Base-by-base conservation (phyloP, 2,329 filamentous ascomycete genomes). In the Alternaria metachromatica region DNA sequence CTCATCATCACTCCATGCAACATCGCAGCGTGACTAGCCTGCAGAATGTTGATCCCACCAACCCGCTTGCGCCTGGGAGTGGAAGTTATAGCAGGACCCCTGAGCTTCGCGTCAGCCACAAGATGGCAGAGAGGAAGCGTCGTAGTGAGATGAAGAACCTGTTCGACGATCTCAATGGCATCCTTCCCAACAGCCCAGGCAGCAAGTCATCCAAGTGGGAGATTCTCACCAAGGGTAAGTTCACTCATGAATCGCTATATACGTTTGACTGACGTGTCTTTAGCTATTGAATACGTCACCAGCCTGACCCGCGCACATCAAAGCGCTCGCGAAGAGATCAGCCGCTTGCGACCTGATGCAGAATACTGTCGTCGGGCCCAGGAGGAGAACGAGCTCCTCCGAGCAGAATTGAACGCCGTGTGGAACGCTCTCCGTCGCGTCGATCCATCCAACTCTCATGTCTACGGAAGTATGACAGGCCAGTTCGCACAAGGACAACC, bases 121-220 rank as follows among this genome's bases (percentile, higher is more conserved):
- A 96, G 80, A 86, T 96, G 60, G 92, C 92, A 0, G 92, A 96
- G 80, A 86, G 92, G 41, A 96, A 96, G 82, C 87, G 92, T 43
- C 85, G 92, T 64, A 94, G 92, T 9, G 92, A 96, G 77, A 96
- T 96, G 92, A 96, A 96, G 81, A 90, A 92, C 73, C 82, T 96
- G 0, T 96, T 96, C 74, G 92, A 96, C 69, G 90, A 93, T 71
- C 82, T 96, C 9, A 88, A 93, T 69, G 90, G 92, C 69, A 84
- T 93, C 41, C 90, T 95, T 82, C 92, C 92, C 2, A 91, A 93
- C 70, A 92, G 93, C 72, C 88, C 92, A 15, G 92, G 92, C 2
- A 91, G 90, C 23, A 96, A 96, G 78, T 92, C 92, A 0, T 94
- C 92, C 70, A 96, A 96, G 72, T 96, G 92, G 92, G 92, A 96